Base-by-base conservation (phyloP, 2,329 filamentous ascomycete genomes). In the Dactylonectria macrodidyma region DNA sequence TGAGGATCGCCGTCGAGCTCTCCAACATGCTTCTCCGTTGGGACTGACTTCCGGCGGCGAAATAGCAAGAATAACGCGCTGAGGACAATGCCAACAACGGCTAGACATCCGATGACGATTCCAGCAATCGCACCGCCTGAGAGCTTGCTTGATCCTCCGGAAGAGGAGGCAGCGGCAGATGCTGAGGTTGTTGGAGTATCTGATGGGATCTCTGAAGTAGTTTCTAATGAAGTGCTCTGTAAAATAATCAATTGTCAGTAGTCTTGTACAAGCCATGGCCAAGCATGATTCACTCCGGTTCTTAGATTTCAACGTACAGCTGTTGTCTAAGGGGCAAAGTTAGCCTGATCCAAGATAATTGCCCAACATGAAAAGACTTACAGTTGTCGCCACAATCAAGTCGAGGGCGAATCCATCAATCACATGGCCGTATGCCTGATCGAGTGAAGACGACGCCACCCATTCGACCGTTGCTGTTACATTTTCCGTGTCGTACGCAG, bases 401-500 rank as follows among this genome's bases (percentile, higher is more conserved):
- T 61, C 58, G 8, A 61, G 48, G 12, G 58, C 58, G 30, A 51
- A 52, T 26, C 58, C 58, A 24, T 61, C 58, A 19, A 61, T 52
- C 7, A 52, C 19, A 44, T 62, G 59, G 8, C 51, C 59, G 46
- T 56, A 62, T 10, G 59, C 59, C 50, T 55, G 51, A 19, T 56
- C 59, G 6, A n/a, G 16, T 24, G 59, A 33, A 5, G 50, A n/a
- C 9, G 22, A 22, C 5, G 59, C 59, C 5, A 44, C 14, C 50
- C 50, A 62, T 14, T 26, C 24, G 3, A n/a, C 50, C 50, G 41
- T 47, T 30, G 24, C 38, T 9, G 38, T 54, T 14, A 34, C 7
- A 9, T 33, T 24, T 14, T 41, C n/a, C 6, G 36, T 14, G 26
- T 62, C 51, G n/a, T 56, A 62, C 12, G 50, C 38, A 3, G 59